These are phyloP conservation scores for Lactarius trivialis DNA, from an alignment of 768 basidiomycete species.

Conservation along the genomic window DNA sequence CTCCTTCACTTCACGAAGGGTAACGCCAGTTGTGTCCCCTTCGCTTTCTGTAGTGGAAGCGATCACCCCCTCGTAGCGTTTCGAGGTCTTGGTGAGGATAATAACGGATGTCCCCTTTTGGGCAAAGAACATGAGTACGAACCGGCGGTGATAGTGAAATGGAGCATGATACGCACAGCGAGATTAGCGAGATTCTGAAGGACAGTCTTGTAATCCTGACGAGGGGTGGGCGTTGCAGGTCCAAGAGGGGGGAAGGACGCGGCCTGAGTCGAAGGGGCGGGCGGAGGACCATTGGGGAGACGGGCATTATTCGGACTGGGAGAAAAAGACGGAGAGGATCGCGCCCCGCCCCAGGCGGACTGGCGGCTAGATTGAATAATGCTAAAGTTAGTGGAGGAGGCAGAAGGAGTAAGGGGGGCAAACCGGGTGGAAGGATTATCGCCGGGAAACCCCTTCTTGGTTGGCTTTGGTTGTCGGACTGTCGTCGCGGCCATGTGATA, in stretches of 20 bases:
- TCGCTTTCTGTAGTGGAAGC: slow-evolving; percentile 48
- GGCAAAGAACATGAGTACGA: background rate
- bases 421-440: slow-evolving; percentile 37
- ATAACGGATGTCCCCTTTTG: slow-evolving; percentile 68
- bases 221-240: slow-evolving; percentile 25
- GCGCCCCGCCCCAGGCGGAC: slow-evolving; percentile 61
- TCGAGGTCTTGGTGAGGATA: slow-evolving; percentile 57
- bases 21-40: slow-evolving; percentile 68
- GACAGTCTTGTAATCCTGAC: slow-evolving; percentile 41
- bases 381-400: slow-evolving; percentile 7
- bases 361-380: slow-evolving; percentile 29
- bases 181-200: slow-evolving; percentile 54
- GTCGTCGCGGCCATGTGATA: slow-evolving; percentile 22
- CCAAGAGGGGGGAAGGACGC: slow-evolving; percentile 37
- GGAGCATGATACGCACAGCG: slow-evolving; percentile 40
- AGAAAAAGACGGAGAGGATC: slow-evolving; percentile 67
- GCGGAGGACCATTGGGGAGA: slow-evolving; percentile 37
- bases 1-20: slow-evolving; percentile 74
- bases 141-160: background rate
- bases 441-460: slow-evolving; percentile 58
- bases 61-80: slow-evolving; percentile 70
- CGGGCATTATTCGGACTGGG: slow-evolving; percentile 38
- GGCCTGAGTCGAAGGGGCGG: slow-evolving; percentile 27
- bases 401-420: slow-evolving; percentile 28
- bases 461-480: slow-evolving; percentile 52